Evolutionary conservation across 495 filamentous ascomycete species (phyloP), one percentile per base, ranked within the genome.

Genomic region (Podospora fimiseda): DNA sequence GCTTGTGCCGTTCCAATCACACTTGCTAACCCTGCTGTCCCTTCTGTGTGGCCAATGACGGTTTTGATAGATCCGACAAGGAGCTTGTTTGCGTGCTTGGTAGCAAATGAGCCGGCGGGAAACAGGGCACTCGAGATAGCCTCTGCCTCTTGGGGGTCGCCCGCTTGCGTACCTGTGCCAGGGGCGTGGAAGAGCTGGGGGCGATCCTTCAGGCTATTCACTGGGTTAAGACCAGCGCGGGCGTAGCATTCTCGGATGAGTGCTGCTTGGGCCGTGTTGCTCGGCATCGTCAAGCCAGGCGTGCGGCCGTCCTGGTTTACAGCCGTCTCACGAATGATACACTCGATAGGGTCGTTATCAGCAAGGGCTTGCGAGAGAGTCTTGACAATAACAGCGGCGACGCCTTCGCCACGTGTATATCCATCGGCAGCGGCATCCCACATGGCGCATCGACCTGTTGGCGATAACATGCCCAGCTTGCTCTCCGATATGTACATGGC

Each of bases 361-460:
- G n/a, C n/a, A n/a, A n/a, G n/a, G 2, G 77, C 84, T 24, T 77
- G 71, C 1, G 43, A 45, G 1, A 85, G 59, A 8, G 53, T 59
- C 62, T 87, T 88, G 0, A 89, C 33, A 2, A 77, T 65, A 0
- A 86, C 27, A 1, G 69, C 68, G 21, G 66, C 70, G 9, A 84
- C 54, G 1, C 74, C 84, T 52, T 89, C 85, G 1, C 73, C 85
- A 4, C 84, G 65, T 0, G 64, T 79, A 61, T 83, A 88, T 0
- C 85, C 85, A 61, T 84, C 70, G 6, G 83, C 85, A 0, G 57
- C 52, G 0, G 71, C 68, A 57, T 83, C 80, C 56, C 84, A 89
- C 7, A 76, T 77, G 23, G 76, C 68, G 40, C 73, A 86, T 1
- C 50, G 60, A 9, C 71, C 69, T 19, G 65, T 62, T 4, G 68